Conservation (phyloP, 257 asterid genomes). For the Ophiorrhiza pumila region DNA sequence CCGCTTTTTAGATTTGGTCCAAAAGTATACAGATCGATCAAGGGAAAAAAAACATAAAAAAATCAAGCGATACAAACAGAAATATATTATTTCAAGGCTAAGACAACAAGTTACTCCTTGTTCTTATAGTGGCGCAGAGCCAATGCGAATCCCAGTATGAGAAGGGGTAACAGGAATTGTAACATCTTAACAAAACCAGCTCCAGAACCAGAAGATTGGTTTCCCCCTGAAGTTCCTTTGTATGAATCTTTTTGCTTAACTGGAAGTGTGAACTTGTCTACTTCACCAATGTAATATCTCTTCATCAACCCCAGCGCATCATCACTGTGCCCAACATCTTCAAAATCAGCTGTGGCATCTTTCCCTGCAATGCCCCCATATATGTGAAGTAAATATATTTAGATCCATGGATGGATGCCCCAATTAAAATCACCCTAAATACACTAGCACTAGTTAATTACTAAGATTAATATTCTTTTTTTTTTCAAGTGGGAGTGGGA, state of each 20-base stretch:
- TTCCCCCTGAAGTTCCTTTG: conserved; percentile 9
- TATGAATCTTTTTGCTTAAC: background rate
- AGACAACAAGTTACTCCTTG: conserved; percentile 24
- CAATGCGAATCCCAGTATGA: conserved; percentile 43
- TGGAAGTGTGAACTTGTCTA: conserved; percentile 53
- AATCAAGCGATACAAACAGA: no score
- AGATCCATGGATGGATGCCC: no score
- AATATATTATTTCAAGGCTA: no score
- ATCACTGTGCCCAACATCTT: conserved; percentile 61
- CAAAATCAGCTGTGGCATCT: conserved; percentile 63
- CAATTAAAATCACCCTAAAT: no score
- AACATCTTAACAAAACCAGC: conserved; percentile 29
- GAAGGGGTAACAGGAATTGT: conserved; percentile 41
- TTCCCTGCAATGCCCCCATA: conserved; percentile 33
- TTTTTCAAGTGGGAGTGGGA: no score
- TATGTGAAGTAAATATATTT: no score
- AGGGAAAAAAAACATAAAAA: no score
- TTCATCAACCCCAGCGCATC: conserved; percentile 44
- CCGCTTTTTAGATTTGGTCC: no score
- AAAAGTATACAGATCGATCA: no score
- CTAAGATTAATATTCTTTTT: no score
- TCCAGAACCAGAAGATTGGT: conserved; percentile 26
- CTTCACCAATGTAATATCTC: conserved; percentile 39
- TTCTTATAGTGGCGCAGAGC: conserved; percentile 37
- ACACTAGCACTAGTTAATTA: no score